Base-by-base conservation (phyloP, 176 grass and related monocot genomes). In the Oryza rufipogon region DNA sequence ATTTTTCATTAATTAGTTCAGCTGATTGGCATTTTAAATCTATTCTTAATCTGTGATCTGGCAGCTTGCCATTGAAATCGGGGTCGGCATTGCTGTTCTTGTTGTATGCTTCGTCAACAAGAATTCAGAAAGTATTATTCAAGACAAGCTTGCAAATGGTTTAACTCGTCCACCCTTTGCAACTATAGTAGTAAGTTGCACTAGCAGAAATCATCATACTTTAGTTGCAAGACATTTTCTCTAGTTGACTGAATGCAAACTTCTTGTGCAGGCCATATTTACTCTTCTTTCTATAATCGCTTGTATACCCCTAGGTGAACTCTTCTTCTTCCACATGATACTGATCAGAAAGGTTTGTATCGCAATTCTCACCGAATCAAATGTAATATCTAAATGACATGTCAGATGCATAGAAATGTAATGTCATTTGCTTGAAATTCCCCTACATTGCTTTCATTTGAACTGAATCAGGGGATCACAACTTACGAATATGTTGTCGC, bases 321-420 rank as follows among this genome's bases (percentile, higher is more conserved):
- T 97, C 68, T 94, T 97, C 86, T 94, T 97, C 88, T 97, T 97
- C 78, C 92, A 97, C 86, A 91, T 97, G 87, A 89, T 97, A 78
- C 76, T 97, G 81, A 97, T 97, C n/a, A 87, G 85, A 87, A 97
- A 95, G 92, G 95, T 97, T 75, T 82, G 73, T 68, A 11, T 78
- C 36, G 41, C 56, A 41, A 39, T 84, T 86, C 48, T 45, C 7
- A 68, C 9, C 28, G 52, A 63, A 66, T 23, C 28, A 64, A 63
- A 66, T 23, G 39, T 74, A 45, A 39, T 44, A 47, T 4, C 54
- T n/a, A 63, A 15, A 70, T 52, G 19, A 23, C 48, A 63, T 52
- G 61, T 74, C 42, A 44, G 42, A 44, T 44, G 42, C 42, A 23
- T 34, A 33, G 8, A 87, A 79, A 64, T 16, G 11, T 15, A 3